Base-by-base conservation (phyloP, 2,329 filamentous ascomycete genomes). In the Aureobasidium pullulans region DNA sequence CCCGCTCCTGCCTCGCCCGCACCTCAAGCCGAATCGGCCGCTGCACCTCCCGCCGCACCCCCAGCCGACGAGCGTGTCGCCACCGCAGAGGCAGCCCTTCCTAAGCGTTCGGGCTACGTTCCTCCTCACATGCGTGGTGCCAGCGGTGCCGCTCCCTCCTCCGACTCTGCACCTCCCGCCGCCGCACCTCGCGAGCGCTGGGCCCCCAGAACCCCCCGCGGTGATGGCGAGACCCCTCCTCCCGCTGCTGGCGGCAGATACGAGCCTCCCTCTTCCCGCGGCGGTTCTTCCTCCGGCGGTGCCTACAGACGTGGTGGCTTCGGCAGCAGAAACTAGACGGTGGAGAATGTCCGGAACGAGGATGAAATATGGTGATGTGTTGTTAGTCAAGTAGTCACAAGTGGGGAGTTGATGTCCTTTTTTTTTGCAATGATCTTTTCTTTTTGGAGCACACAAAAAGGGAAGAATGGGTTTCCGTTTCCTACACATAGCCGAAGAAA, bases 51-150 rank as follows among this genome's bases (percentile, higher is more conserved):
- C 5, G 59, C 69, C 8, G 64, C 70, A 23, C 66, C 72, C 2
- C 66, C 71, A 8, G 66, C 69, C n/a, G 71, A 72, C 31, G 65
- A 66, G 28, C 64, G 64, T 29, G 68, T 68, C 28, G 63, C 72
- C 73, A 79, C 62, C 70, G 78, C 67, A 57, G 66, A 69, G 60
- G 63, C 65, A 56, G 70, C 67, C 49, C 59, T 66, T 31, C 71
- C 72, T 46, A 76, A 73, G 67, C 67, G 71, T 60, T 63, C 64
- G 19, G 77, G 75, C 15, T 80, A 79, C 64, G 66, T 81, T 5
- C 78, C 77, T 40, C 77, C 77, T 59, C 72, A 72, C 37, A 66
- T 77, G 19, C 76, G 77, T 57, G 67, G 48, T 7, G 66, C 66
- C 50, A 68, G 68, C 53, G 62, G 64, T 60, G 65, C 69, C 16